Conservation (phyloP, 192 early-diverging fungal genomes). For the Ambispora gerdemannii region DNA sequence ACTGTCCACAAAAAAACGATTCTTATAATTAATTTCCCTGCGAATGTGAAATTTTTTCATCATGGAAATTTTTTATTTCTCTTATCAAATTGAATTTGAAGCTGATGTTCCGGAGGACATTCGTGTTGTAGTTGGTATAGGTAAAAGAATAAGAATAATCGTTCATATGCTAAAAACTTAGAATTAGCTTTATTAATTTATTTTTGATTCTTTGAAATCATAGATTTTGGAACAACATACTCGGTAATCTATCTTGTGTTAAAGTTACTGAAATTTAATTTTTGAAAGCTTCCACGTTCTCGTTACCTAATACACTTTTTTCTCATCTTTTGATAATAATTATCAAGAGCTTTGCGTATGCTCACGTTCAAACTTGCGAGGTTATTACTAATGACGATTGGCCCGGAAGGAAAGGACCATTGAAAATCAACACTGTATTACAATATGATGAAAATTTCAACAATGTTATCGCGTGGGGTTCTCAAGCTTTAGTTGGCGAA, state of each 20-base stretch:
- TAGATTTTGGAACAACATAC: slow-evolving; percentile 26
- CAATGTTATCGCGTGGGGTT: slow-evolving; percentile 7
- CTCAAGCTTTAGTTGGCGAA: background rate
- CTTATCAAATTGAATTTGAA: background rate
- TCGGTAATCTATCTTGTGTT: background rate
- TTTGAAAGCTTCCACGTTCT: too few species aligned
- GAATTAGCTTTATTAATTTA: too few species aligned
- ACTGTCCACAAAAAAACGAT: too few species aligned
- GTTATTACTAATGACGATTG: slow-evolving; percentile 10
- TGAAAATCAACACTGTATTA: slow-evolving; percentile 16
- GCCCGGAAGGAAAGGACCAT: slow-evolving; percentile 1
- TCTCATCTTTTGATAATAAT: background rate
- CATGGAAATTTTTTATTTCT: background rate
- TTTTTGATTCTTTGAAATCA: background rate
- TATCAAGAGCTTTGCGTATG: slow-evolving; percentile 8
- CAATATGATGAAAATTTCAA: slow-evolving; percentile 12
- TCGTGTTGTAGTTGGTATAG: slow-evolving; percentile 17
- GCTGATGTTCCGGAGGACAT: slow-evolving; percentile 9
- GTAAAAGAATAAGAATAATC: background rate
- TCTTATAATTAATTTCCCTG: too few species aligned
- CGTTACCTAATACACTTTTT: background rate
- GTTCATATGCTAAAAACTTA: background rate
- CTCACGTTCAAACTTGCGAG: background rate
- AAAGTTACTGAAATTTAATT: background rate
- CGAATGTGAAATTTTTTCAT: background rate